Percentiles rank a stretch among this genome's conserved stretches.
Conservation (phyloP, 306 rosid species). For the Malus orientalis region DNA sequence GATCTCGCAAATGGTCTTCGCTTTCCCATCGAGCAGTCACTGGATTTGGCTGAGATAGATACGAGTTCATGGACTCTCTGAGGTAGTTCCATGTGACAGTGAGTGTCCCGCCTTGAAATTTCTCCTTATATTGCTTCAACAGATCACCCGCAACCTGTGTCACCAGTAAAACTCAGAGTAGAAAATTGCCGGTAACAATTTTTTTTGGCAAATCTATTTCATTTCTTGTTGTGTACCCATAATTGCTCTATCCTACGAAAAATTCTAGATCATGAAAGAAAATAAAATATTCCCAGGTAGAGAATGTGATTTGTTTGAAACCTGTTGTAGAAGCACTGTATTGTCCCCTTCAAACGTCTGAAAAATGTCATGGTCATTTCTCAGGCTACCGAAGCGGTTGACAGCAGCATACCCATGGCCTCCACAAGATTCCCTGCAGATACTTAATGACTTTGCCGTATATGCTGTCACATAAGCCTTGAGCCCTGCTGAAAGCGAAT, state of each 20-base stretch:
- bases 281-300: background rate
- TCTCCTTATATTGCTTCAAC: slow-evolving; percentile 72
- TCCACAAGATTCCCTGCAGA: slow-evolving; percentile 97
- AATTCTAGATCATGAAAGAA: background rate
- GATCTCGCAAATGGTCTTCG: slow-evolving; percentile 71
- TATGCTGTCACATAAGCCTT: slow-evolving; percentile 85
- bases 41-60: slow-evolving; percentile 93
- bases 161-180: slow-evolving; percentile 13
- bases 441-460: slow-evolving; percentile 84
- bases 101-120: slow-evolving; percentile 85
- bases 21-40: slow-evolving; percentile 95
- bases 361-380: slow-evolving; percentile 97
- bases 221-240: background rate
- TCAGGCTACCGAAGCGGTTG: slow-evolving; percentile 73
- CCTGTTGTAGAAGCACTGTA: slow-evolving; percentile 98
- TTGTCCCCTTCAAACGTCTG: slow-evolving; percentile 99
- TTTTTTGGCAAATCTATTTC: background rate
- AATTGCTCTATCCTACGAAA: background rate
- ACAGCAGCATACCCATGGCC: slow-evolving; percentile 99
- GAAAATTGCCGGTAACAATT: background rate
- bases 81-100: slow-evolving; percentile 92
- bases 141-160: slow-evolving; percentile 81
- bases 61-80: slow-evolving; percentile 78
- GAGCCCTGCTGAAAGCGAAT: slow-evolving; percentile 85
- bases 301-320: slow-evolving; percentile 12